Evolutionary conservation across 495 filamentous ascomycete genomes (phyloP).

Genomic region (Sporormia fimetaria): DNA sequence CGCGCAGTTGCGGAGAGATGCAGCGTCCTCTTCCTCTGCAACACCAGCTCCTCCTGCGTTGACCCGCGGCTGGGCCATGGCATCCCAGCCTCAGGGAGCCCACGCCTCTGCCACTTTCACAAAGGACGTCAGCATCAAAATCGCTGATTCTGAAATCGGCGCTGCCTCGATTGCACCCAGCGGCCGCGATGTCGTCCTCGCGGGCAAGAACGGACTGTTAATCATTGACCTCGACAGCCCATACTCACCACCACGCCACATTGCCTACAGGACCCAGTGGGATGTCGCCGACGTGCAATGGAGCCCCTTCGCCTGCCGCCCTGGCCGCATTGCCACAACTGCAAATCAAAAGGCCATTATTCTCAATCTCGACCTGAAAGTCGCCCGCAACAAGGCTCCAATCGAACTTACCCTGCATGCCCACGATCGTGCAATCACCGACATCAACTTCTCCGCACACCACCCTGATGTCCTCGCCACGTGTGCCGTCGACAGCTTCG

Average conservation of each 20-base stretch:
- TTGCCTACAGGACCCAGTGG: constrained; percentile 83
- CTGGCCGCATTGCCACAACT: constrained; percentile 89
- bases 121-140: constrained; percentile 69
- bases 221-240: constrained; percentile 91
- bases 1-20: too few relatives aligned
- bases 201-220: constrained; percentile 74
- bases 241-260: constrained; percentile 74
- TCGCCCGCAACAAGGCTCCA: constrained; percentile 50
- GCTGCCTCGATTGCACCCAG: constrained; percentile 83
- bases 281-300: constrained; percentile 97
- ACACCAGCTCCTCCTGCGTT: too few relatives aligned
- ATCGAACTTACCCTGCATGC: constrained; percentile 86
- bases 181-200: constrained; percentile 83
- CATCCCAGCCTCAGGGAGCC: too few relatives aligned
- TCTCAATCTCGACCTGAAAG: constrained; percentile 74
- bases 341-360: constrained; percentile 91
- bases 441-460: constrained; percentile 93
- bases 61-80: too few relatives aligned
- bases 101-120: constrained; percentile 73
- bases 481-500: constrained; percentile 84
- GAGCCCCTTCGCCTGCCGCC: constrained; percentile 81
- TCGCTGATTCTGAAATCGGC: constrained; percentile 64
- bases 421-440: constrained; percentile 83
- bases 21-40: too few relatives aligned
- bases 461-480: constrained; percentile 83